Conservation (phyloP, 257 asterid genomes). For the Penstemon eatonii region DNA sequence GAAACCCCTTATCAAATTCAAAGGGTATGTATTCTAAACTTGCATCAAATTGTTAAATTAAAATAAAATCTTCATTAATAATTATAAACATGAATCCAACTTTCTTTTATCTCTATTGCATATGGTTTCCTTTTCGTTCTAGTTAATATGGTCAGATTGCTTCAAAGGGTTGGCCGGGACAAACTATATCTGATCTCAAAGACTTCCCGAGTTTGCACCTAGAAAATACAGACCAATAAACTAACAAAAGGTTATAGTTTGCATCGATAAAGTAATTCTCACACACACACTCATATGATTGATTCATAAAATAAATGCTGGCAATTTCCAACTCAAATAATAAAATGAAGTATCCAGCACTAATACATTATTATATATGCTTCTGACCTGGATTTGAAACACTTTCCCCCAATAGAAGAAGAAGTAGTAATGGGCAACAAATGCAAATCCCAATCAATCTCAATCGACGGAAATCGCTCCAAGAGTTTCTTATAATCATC, state of each 20-base stretch:
- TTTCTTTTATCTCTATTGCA: too few relatives aligned
- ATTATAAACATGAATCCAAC: background rate
- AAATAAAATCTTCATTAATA: background rate
- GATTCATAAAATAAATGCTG: background rate
- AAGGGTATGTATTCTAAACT: background rate
- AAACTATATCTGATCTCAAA: background rate
- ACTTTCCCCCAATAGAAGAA: conserved; percentile 48
- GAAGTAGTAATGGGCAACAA: conserved; percentile 75
- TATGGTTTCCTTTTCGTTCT: background rate
- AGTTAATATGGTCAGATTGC: background rate
- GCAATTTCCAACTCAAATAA: conserved; percentile 26
- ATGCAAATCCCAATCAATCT: conserved; percentile 78
- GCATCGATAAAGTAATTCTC: conserved; percentile 1
- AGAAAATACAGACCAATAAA: background rate
- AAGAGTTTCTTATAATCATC: conserved; percentile 55
- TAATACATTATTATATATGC: conserved; percentile 14
- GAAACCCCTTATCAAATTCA: background rate
- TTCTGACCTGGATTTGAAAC: conserved; percentile 54
- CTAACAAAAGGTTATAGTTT: background rate
- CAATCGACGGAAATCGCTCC: conserved; percentile 56
- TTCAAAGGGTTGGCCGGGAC: background rate
- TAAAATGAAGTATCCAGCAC: conserved; percentile 24
- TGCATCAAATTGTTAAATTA: background rate
- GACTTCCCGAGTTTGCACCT: background rate
- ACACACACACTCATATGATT: background rate